Percentiles rank a stretch among this genome's conserved stretches.
Conservation (phyloP, 306 rosid genomes). For the Mimosa pudica region DNA sequence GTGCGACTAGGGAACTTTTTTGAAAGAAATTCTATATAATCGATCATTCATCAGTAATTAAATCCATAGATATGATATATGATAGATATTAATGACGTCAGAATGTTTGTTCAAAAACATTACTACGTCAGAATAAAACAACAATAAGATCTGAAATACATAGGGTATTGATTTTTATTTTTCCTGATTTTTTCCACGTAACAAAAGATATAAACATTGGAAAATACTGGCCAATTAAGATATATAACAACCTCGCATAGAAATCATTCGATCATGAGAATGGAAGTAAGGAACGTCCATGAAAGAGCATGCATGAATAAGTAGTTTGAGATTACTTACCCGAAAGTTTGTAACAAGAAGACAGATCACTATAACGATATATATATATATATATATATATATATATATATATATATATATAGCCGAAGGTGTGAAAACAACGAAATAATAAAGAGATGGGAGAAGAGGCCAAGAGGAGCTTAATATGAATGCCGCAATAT, state of each 20-base stretch:
- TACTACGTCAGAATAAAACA: no score
- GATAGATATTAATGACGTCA: neutral
- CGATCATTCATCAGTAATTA: neutral
- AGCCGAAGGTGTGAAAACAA: neutral
- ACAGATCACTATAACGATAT: conserved; percentile 23
- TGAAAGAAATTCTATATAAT: neutral
- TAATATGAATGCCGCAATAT: neutral
- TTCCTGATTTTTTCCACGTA: neutral
- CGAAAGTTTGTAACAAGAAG: neutral
- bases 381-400: no score
- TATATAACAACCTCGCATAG: neutral
- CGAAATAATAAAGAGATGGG: neutral
- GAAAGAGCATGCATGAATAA: no score
- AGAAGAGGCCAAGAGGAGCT: neutral
- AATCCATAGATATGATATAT: neutral
- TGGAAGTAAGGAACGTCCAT: no score
- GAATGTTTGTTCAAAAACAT: neutral
- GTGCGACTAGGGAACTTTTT: neutral
- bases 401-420: no score
- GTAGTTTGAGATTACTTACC: conserved; percentile 19
- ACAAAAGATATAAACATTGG: neutral
- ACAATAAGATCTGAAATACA: neutral
- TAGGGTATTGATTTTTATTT: neutral
- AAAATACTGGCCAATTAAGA: neutral
- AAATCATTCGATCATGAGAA: no score